A percentile compares a stretch with the other conserved stretches of the same genome.
Conservation (phyloP, 1,284 basidiomycete species). For the Malassezia japonica region DNA sequence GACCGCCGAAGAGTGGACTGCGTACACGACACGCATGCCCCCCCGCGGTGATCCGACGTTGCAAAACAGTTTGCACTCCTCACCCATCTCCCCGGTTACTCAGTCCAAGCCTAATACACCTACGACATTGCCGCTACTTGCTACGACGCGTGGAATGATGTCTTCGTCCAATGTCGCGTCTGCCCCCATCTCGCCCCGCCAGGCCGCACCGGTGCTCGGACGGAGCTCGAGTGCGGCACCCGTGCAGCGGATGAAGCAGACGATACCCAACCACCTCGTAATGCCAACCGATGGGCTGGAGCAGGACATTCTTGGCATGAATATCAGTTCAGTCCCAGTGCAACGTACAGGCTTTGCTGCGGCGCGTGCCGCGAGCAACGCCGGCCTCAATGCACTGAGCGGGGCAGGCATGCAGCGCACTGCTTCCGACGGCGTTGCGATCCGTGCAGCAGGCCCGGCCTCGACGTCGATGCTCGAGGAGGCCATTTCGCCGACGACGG, state of each 20-base stretch:
- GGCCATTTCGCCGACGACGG: neutral
- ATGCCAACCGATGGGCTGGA: neutral
- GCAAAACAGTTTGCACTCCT: no score
- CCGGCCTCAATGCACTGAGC: neutral
- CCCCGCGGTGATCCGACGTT: no score
- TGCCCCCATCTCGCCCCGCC: no score
- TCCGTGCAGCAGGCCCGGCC: neutral
- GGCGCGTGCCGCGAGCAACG: neutral
- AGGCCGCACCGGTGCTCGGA: neutral
- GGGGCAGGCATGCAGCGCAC: conserved; percentile 12
- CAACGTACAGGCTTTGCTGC: conserved; percentile 1
- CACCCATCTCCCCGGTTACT: no score
- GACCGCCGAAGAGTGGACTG: neutral
- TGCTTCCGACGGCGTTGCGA: conserved; percentile 7
- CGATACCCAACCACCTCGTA: neutral
- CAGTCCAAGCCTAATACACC: no score
- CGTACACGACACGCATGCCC: neutral
- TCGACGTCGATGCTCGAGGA: neutral
- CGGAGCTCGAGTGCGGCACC: neutral
- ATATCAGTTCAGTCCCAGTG: neutral
- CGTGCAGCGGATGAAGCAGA: neutral
- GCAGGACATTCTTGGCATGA: conserved; percentile 7
- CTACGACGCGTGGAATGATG: no score
- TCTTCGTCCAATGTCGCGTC: no score
- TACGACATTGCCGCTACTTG: no score